Evolutionary conservation across 805 yeast species (phyloP), one percentile per base, ranked within the genome.

Genomic region (Allodekkera sacchari): DNA sequence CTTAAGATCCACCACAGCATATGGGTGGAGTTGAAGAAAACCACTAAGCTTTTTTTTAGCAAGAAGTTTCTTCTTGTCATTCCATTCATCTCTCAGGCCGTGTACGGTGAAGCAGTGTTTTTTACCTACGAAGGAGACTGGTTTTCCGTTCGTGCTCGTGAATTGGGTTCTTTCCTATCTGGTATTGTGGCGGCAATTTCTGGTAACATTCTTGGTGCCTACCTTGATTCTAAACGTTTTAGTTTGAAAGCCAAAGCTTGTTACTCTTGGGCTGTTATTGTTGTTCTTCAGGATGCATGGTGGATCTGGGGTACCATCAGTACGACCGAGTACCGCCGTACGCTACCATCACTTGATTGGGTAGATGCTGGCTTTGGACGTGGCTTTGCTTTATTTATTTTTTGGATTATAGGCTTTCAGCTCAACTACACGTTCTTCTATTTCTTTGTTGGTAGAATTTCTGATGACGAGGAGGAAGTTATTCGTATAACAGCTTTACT

Each of bases 291-390:
- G 5, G 28, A 29, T 7, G 37, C 31, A n/a, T 34, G 33, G 18
- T 34, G 28, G 33, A 22, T 34, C 12, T 34, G 37, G 37, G 37
- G 33, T 20, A 20, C 22, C 18, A 25, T 34, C 13, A 29, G 27
- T 4, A 25, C 22, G 15, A 17, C 29, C 14, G 35, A 21, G 18
- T 32, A 32, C 34, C 22, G 22, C 7, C 22, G 25, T 15, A 28
- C 28, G 9, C 19, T 25, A 10, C 35, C 35, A 8, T 21, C 22
- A 9, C 34, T 32, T 10, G 35, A 32, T 12, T 32, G 35, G 34
- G 17, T 25, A 11, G 35, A 32, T 14, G 15, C 26, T 12, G 32
- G 32, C 5, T 32, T 32, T 15, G 35, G 35, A 8, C 29, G 34
- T 16, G 35, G 35, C 7, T 32, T 30, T 25, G 35, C 35, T 17